These are phyloP conservation scores for Piper betle DNA, from an alignment of 164 flowering plant species.

Conservation along the genomic window DNA sequence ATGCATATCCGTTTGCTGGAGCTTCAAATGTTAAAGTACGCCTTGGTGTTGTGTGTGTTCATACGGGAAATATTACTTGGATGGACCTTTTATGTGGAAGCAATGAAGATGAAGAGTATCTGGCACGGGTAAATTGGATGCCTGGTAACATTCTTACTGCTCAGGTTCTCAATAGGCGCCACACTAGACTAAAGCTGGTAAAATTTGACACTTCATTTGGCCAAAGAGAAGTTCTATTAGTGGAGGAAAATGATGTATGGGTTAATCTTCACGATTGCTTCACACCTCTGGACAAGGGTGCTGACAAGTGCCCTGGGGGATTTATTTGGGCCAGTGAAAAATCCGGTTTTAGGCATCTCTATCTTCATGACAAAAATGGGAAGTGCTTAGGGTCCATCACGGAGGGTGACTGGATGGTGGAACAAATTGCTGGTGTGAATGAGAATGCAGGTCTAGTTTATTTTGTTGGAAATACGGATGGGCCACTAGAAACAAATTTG, in stretches of 20 bases:
- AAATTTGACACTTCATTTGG: constrained; percentile 76
- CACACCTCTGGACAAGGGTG: constrained; percentile 66
- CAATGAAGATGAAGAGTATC: constrained; percentile 56
- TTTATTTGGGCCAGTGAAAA: constrained; percentile 96
- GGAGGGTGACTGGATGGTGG: constrained; percentile 95
- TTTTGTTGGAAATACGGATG: constrained; percentile 72
- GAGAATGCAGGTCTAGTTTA: constrained; percentile 68
- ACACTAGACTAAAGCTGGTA: constrained; percentile 51
- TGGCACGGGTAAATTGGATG: constrained; percentile 91
- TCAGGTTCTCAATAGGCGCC: constrained; percentile 69
- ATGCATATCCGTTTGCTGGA: constrained; percentile 92
- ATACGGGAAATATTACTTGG: constrained; percentile 67
- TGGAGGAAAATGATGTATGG: constrained; percentile 65
- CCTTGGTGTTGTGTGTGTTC: constrained; percentile 60
- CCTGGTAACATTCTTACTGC: constrained; percentile 57
- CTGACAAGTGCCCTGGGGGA: constrained; percentile 39
- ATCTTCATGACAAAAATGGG: constrained; percentile 60
- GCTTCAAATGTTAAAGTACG: constrained; percentile 68
- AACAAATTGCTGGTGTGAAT: constrained; percentile 75
- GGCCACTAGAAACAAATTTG: constrained; percentile 63
- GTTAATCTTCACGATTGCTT: constrained; percentile 83
- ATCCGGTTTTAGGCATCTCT: constrained; percentile 82
- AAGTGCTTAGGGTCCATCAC: constrained; percentile 69
- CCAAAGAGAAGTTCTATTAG: constrained; percentile 39
- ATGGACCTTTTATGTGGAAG: constrained; percentile 83